Conservation (phyloP, 371 early-diverging fungal species). For the Actinomortierella ambigua region DNA sequence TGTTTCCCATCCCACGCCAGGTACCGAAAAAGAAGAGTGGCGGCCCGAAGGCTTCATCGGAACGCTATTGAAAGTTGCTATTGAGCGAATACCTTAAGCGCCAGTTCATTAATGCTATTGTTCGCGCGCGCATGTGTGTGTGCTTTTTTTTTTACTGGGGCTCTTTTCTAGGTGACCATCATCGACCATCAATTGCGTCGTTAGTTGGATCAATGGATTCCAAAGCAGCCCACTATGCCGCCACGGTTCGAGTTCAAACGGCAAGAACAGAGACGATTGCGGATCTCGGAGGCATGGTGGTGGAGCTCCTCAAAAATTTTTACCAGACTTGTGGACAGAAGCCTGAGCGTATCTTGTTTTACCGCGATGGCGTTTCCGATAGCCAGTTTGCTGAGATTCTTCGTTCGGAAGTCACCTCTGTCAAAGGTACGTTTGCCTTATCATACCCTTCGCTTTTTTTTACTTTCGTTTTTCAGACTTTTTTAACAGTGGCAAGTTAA, state of each 20-base stretch:
- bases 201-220: slow-evolving; percentile 90
- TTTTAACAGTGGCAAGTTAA: not conserved
- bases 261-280: slow-evolving; percentile 88
- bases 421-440: slow-evolving; percentile 48
- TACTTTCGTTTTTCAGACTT: not conserved
- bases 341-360: slow-evolving; percentile 92
- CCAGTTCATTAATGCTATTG: too few species aligned
- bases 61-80: not conserved
- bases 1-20: slow-evolving; percentile 89
- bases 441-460: not conserved
- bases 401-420: slow-evolving; percentile 77
- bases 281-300: slow-evolving; percentile 81
- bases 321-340: slow-evolving; percentile 70
- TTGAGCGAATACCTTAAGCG: too few species aligned
- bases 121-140: too few species aligned
- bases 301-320: slow-evolving; percentile 82
- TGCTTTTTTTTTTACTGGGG: not conserved
- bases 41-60: not conserved
- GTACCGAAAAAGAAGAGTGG: too few species aligned
- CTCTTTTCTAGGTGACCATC: slow-evolving; percentile 46
- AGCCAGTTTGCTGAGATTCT: slow-evolving; percentile 87
- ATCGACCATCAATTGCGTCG: slow-evolving; percentile 88
- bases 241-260: slow-evolving; percentile 83
- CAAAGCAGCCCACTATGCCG: slow-evolving; percentile 84
- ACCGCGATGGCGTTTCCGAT: slow-evolving; percentile 94